A percentile compares a stretch with the other conserved stretches of the same genome.
Conservation (phyloP, 495 filamentous ascomycete genomes). For the Talaromyces wortmannii region DNA sequence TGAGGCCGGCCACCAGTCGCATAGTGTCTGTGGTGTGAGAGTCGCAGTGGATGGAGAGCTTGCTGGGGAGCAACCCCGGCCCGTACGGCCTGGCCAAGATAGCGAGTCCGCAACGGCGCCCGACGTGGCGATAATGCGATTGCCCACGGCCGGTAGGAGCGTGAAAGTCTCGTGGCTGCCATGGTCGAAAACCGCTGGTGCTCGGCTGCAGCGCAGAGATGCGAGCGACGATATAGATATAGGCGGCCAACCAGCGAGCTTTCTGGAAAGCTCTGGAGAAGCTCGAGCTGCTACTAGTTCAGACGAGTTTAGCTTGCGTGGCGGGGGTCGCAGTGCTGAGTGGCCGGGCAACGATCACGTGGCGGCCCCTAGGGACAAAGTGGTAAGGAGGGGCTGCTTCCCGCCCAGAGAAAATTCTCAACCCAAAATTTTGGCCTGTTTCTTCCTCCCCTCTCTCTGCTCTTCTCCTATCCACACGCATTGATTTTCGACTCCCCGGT, state of each 20-base stretch:
- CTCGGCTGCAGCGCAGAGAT: not conserved
- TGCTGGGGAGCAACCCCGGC: not conserved
- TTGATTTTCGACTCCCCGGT: not conserved
- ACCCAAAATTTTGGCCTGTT: slow-evolving; percentile 11
- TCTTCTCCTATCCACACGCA: slow-evolving; percentile 14
- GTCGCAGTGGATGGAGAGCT: not conserved
- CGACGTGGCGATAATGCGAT: not conserved
- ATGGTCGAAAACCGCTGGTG: not conserved
- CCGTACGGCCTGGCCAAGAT: not conserved
- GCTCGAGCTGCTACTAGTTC: not conserved
- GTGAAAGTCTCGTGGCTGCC: not conserved
- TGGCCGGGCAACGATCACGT: slow-evolving; percentile 4
- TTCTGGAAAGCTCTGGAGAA: slow-evolving; percentile 1
- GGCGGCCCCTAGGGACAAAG: not conserved
- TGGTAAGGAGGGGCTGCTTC: slow-evolving; percentile 3
- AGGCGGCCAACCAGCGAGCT: not conserved
- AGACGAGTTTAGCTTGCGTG: not conserved
- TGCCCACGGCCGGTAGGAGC: not conserved
- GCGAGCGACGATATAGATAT: not conserved
- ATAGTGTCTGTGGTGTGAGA: slow-evolving; percentile 47
- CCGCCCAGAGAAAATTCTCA: slow-evolving; percentile 24
- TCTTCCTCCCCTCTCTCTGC: slow-evolving; percentile 18
- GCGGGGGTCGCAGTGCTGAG: not conserved
- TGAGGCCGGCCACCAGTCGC: slow-evolving; percentile 71
- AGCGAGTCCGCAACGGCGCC: not conserved